Evolutionary conservation across 352 stramenopile genomes (phyloP), one percentile per base, ranked within the genome.

Genomic region (Vaucheria bursata): DNA sequence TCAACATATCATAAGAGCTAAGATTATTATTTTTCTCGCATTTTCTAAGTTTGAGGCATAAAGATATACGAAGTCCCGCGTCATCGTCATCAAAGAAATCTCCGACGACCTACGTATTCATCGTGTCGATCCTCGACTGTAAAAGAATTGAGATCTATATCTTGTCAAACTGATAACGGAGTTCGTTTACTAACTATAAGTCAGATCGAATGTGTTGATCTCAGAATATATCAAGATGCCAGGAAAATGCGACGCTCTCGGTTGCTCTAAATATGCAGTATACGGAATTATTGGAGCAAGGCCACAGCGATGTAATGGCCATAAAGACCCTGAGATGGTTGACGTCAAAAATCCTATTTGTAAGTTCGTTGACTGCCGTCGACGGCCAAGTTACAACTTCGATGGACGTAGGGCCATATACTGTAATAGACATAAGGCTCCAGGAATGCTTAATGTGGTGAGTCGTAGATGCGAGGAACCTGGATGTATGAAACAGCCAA

Each of bases 371-470:
- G 70, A 36, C 31, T 84, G 79, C 73, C 77, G 73, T 50, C 74
- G 76, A 29, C 79, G 75, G 38, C 79, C 79, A 0, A 79, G 68
- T 37, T 84, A 84, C 40, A 71, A 71, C 7, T 82, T 75, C 40
- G 79, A 84, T 39, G 79, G 79, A 1, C 78, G 74, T 36, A 71
- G 72, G 39, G 79, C 79, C 25, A 73, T 53, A 50, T 84, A 64
- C 34, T 84, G 79, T 66, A 68, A 69, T 37, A 64, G 66, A 8
- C 79, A 84, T 76, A 84, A 84, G 50, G 40, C 40, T 36, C 45
- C 81, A 36, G 79, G 79, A 7, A 80, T 81, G 75, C 49, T 81
- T 40, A 71, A 84, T 34, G 73, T 82, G 8, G 79, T 84, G 3
- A 79, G 68, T n/a, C 69, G 76, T 53, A 52, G 76, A 25, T 59